Evolutionary conservation across 2,329 filamentous ascomycete species (phyloP), one percentile per base, ranked within the genome.

Genomic region (Penicillium sp.): DNA sequence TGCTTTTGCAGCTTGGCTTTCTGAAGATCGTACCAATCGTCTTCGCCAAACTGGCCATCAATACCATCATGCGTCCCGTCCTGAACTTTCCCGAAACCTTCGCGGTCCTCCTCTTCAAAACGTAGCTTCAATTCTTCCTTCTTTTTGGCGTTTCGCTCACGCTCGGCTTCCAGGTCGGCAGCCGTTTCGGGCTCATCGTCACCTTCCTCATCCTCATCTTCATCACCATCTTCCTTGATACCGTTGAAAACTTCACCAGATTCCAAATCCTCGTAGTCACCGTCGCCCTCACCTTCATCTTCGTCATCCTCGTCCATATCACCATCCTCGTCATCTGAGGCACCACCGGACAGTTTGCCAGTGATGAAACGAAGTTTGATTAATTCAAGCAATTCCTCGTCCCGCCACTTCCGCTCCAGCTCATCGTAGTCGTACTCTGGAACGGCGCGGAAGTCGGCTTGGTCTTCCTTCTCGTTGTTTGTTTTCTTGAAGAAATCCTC

Each of bases 21-120:
- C 72, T 99, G 94, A 29, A 89, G 85, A 70, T 97, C 94, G 72
- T 99, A 99, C 95, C 95, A 99, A 54, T 99, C 90, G 71, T 99
- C 94, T 74, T 99, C 94, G 50, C 92, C 94, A 68, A 96, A 97
- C 56, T 85, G 79, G 51, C 93, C 85, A 6, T 85, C 80, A 3
- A 82, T 82, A 34, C 82, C 87, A 31, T 84, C 85, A 62, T 89
- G 89, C 49, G 87, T 85, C 29, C 89, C 87, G 70, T 95, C 95
- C 74, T 94, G 91, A 69, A 95, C 95, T 67, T 89, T 86, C 7
- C 70, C 76, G 71, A 97, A 92, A 0, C 94, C 94, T 71, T 99
- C 94, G n/a, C 90, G 85, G 70, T 99, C 94, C 79, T 99, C 94
- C 74, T 97, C 92, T 69, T 99, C 94, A 69, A 99, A 99, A 1